phyloP scores from a whole-genome alignment of 2,329 filamentous ascomycete genomes.

The Aureobasidium sp. region DNA sequence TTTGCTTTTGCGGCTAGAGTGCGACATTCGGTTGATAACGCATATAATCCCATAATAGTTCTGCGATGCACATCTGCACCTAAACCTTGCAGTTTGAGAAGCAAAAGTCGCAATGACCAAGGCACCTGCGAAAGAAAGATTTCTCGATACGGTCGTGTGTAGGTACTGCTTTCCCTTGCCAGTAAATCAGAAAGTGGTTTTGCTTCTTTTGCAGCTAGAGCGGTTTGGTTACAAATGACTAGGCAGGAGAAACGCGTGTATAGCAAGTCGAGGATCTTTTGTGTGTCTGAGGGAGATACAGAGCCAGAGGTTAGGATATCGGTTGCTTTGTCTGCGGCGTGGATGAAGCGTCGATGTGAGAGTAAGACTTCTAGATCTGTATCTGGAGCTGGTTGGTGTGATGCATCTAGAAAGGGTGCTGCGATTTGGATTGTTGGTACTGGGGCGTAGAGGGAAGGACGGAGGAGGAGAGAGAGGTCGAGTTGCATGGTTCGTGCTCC shows the following conservation, averaged over 20 bases:
- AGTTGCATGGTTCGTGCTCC: slow-evolving; percentile 33
- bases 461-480: slow-evolving; percentile 73
- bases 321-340: slow-evolving; percentile 35
- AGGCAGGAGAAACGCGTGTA: slow-evolving; percentile 66
- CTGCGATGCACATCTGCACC: slow-evolving; percentile 74
- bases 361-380: slow-evolving; percentile 64
- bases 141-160: neutral
- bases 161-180: slow-evolving; percentile 15
- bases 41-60: slow-evolving; percentile 84
- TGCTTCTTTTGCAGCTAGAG: slow-evolving; percentile 50
- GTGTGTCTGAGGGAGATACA: slow-evolving; percentile 47
- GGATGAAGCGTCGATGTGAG: slow-evolving; percentile 65
- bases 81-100: slow-evolving; percentile 74
- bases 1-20: slow-evolving; percentile 20
- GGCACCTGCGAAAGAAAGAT: slow-evolving; percentile 44
- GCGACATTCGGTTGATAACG: slow-evolving; percentile 48
- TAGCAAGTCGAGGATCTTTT: slow-evolving; percentile 64
- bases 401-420: slow-evolving; percentile 58
- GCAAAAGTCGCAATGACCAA: slow-evolving; percentile 77
- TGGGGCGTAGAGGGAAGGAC: slow-evolving; percentile 74
- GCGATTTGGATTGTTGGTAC: slow-evolving; percentile 56
- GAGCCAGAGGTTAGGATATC: slow-evolving; percentile 31
- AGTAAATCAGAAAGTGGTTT: slow-evolving; percentile 52
- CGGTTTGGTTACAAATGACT: slow-evolving; percentile 61
- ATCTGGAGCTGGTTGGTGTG: slow-evolving; percentile 53